phyloP scores from a whole-genome alignment of 495 filamentous ascomycete species.

The Pyrenula massariospora region DNA sequence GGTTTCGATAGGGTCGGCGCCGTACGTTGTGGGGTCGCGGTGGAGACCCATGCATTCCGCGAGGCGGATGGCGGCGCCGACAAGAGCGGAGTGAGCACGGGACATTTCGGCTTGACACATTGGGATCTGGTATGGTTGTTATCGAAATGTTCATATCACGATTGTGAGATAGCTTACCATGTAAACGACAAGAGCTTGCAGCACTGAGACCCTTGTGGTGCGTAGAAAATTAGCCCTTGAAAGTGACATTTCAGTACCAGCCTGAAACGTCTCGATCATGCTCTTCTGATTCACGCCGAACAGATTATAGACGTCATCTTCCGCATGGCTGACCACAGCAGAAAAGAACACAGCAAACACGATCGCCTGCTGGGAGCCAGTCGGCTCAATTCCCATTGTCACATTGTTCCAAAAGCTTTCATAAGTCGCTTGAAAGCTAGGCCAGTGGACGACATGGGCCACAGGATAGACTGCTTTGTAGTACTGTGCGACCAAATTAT shows the following conservation, averaged over 20 bases:
- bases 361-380: slow-evolving; percentile 51
- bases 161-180: slow-evolving; percentile 29
- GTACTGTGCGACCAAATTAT: slow-evolving; percentile 52
- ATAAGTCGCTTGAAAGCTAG: slow-evolving; percentile 52
- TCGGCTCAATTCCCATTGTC: slow-evolving; percentile 42
- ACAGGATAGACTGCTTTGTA: slow-evolving; percentile 55
- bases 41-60: slow-evolving; percentile 72
- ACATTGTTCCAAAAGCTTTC: slow-evolving; percentile 51
- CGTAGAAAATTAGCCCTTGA: slow-evolving; percentile 55
- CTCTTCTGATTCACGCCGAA: slow-evolving; percentile 37
- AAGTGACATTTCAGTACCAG: slow-evolving; percentile 52
- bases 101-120: slow-evolving; percentile 59
- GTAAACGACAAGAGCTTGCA: slow-evolving; percentile 67
- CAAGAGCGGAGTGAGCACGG: slow-evolving; percentile 56
- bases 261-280: slow-evolving; percentile 46
- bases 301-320: slow-evolving; percentile 31
- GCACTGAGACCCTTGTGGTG: slow-evolving; percentile 56
- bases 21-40: slow-evolving; percentile 48
- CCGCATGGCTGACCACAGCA: slow-evolving; percentile 50
- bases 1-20: slow-evolving; percentile 52
- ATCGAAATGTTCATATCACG: background rate
- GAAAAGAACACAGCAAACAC: slow-evolving; percentile 58
- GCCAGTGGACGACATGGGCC: slow-evolving; percentile 49
- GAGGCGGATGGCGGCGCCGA: slow-evolving; percentile 57
- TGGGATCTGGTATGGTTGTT: slow-evolving; percentile 37